A percentile compares a stretch with the other conserved stretches of the same genome.
These are phyloP conservation scores for Picea sitchensis DNA, from an alignment of 75 land plant species.

Conservation along the genomic window DNA sequence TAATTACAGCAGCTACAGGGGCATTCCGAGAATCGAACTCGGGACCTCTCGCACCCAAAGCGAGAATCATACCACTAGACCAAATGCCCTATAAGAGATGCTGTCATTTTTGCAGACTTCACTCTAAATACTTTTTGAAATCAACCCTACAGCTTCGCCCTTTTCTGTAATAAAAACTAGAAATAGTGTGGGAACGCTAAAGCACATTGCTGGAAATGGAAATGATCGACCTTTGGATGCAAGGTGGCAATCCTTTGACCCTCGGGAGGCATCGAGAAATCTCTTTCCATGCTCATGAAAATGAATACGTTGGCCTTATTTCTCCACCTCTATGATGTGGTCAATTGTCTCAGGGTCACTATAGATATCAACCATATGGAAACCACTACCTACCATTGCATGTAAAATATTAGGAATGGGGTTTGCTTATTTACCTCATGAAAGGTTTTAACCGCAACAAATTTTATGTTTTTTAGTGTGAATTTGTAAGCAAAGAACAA, in stretches of 20 bases:
- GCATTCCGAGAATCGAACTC: constrained; percentile 98
- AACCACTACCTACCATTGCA: constrained; percentile 60
- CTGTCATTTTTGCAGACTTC: no score
- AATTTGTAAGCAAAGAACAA: constrained; percentile 40
- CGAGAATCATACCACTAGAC: no score
- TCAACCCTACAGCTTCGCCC: no score
- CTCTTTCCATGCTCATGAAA: constrained; percentile 82
- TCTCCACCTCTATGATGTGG: constrained; percentile 94
- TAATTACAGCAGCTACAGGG: constrained; percentile 4
- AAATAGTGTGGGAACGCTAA: constrained; percentile 5
- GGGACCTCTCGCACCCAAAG: constrained; percentile 95
- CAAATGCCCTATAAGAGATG: no score
- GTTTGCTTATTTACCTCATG: background rate
- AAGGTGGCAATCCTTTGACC: constrained; percentile 72
- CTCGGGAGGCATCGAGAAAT: constrained; percentile 95
- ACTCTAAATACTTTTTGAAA: no score
- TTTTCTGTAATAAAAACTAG: no score
- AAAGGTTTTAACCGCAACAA: no score
- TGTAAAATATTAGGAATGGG: constrained; percentile 28
- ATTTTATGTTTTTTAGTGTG: constrained; percentile 25
- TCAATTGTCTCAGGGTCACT: constrained; percentile 82
- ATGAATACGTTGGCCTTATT: constrained; percentile 83
- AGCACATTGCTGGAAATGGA: constrained; percentile 38
- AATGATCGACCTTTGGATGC: constrained; percentile 58
- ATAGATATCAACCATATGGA: constrained; percentile 96